Evolutionary conservation across 2,329 filamentous ascomycete genomes (phyloP).

Genomic region (Colletotrichum lini): DNA sequence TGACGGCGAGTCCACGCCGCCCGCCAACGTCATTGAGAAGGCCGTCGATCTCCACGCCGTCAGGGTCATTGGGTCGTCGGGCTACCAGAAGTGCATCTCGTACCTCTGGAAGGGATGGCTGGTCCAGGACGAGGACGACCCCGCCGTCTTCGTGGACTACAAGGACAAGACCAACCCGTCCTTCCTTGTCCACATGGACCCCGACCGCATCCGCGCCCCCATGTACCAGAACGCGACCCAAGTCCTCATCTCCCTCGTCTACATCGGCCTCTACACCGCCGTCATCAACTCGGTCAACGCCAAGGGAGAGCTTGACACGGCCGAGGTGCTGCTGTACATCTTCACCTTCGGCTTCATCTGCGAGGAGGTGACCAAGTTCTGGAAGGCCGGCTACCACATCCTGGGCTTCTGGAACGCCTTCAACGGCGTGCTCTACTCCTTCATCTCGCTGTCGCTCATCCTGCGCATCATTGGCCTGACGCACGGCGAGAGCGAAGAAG

Average conservation of each 20-base stretch:
- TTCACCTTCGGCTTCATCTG: constrained; percentile 94
- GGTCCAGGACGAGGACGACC: constrained; percentile 94
- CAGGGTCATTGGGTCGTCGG: constrained; percentile 88
- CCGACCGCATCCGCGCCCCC: constrained; percentile 93
- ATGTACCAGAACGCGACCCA: constrained; percentile 94
- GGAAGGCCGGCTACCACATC: constrained; percentile 93
- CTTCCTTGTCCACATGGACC: constrained; percentile 89
- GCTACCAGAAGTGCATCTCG: constrained; percentile 95
- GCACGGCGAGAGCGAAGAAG: constrained; percentile 66
- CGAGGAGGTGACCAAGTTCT: constrained; percentile 90
- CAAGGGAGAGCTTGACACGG: constrained; percentile 83
- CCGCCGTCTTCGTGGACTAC: constrained; percentile 91
- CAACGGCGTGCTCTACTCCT: constrained; percentile 85
- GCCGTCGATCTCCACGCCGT: constrained; percentile 94
- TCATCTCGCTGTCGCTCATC: constrained; percentile 84
- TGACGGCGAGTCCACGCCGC: constrained; percentile 78
- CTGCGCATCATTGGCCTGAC: constrained; percentile 84
- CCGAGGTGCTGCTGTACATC: constrained; percentile 88
- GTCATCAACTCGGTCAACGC: constrained; percentile 96
- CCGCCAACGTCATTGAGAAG: constrained; percentile 92
- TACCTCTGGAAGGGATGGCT: constrained; percentile 97
- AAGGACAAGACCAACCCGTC: constrained; percentile 82
- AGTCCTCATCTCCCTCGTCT: constrained; percentile 86
- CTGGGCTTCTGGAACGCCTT: constrained; percentile 98
- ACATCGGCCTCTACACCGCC: constrained; percentile 86